phyloP scores from a whole-genome alignment of 441 rosid species.

The Corymbia citriodora region DNA sequence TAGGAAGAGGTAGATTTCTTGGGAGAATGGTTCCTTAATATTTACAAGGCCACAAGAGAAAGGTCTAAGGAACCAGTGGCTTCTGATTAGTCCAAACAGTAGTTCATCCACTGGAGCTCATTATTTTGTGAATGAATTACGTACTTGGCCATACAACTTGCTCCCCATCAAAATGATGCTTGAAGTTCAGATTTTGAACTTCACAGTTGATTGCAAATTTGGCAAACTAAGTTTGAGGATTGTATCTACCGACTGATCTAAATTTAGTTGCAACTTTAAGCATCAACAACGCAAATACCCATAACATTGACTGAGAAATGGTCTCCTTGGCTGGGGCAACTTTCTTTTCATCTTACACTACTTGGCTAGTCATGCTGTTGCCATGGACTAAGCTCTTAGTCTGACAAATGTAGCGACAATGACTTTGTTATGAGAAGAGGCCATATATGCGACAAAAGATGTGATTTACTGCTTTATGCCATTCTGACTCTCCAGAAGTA shows the following conservation, averaged over 20 bases:
- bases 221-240: not conserved
- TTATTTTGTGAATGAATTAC: not conserved
- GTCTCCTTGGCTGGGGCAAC: not conserved
- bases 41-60: not conserved
- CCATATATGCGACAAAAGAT: not conserved
- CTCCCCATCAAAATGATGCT: not conserved
- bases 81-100: not conserved
- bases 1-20: not conserved
- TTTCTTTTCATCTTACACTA: not conserved
- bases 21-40: not conserved
- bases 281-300: not conserved
- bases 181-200: not conserved
- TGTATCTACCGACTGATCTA: not conserved
- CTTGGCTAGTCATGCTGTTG: not conserved
- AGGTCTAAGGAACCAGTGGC: not conserved
- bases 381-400: not conserved
- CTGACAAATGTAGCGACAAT: not conserved
- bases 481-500: not conserved
- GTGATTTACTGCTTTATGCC: not conserved
- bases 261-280: not conserved
- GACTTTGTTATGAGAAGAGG: not conserved
- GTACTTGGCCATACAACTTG: not conserved
- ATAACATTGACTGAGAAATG: not conserved
- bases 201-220: not conserved
- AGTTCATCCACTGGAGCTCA: not conserved